Percentiles rank a stretch among this genome's conserved stretches.
Conservation (phyloP, 2,329 filamentous ascomycete genomes). For the Bipolaris gigantea region DNA sequence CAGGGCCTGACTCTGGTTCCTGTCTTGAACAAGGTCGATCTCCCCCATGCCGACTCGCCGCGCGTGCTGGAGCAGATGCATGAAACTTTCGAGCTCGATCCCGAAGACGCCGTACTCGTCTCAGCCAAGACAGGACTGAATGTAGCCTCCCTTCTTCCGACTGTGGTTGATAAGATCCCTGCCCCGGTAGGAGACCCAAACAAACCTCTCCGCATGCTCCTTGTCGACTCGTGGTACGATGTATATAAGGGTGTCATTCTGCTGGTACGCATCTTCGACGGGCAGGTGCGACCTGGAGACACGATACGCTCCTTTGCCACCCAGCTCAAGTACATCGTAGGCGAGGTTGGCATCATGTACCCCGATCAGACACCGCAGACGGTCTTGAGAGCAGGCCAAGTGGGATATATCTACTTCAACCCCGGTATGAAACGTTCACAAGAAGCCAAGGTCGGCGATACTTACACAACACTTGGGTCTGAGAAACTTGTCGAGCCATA, state of each 20-base stretch:
- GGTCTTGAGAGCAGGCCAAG: slow-evolving; percentile 82
- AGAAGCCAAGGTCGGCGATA: slow-evolving; percentile 95
- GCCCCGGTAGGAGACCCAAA: slow-evolving; percentile 72
- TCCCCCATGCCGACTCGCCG: slow-evolving; percentile 84
- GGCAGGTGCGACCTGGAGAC: slow-evolving; percentile 79
- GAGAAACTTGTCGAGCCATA: slow-evolving; percentile 78
- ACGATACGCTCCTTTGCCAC: slow-evolving; percentile 87
- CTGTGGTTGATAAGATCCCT: slow-evolving; percentile 82
- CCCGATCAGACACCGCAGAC: slow-evolving; percentile 82
- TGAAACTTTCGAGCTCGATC: slow-evolving; percentile 83
- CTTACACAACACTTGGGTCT: slow-evolving; percentile 79
- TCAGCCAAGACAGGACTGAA: slow-evolving; percentile 95
- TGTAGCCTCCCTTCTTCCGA: slow-evolving; percentile 78
- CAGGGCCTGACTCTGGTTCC: slow-evolving; percentile 85
- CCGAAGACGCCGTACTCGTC: slow-evolving; percentile 72
- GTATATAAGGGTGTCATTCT: slow-evolving; percentile 92
- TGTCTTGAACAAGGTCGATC: slow-evolving; percentile 95
- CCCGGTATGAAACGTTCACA: slow-evolving; percentile 97
- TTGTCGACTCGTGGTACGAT: slow-evolving; percentile 98
- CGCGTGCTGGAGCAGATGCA: slow-evolving; percentile 84
- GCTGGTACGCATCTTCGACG: slow-evolving; percentile 89
- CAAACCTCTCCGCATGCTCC: slow-evolving; percentile 77
- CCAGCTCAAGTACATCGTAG: slow-evolving; percentile 84
- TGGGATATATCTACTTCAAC: slow-evolving; percentile 96
- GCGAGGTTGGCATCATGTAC: slow-evolving; percentile 96